Conservation (phyloP, 1,284 basidiomycete genomes). For the Puccinia coronata region DNA sequence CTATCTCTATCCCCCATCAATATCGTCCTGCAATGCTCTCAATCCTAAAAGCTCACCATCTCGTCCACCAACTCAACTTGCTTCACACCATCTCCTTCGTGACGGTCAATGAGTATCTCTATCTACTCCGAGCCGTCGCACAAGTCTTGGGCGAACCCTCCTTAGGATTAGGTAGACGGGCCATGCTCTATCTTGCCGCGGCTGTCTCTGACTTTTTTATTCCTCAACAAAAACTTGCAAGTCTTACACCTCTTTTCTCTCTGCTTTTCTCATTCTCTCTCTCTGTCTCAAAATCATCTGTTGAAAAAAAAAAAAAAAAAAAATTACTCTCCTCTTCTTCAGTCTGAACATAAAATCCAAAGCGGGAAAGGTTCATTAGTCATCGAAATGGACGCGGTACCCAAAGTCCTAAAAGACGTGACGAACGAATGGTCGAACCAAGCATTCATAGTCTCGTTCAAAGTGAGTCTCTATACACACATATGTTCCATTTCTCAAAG, state of each 20-base stretch:
- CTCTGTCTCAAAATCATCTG: not conserved
- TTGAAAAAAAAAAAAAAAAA: not conserved
- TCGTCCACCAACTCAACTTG: constrained; percentile 71
- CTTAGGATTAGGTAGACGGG: constrained; percentile 66
- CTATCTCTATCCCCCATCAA: constrained; percentile 61
- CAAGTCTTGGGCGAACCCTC: constrained; percentile 59
- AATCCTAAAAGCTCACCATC: constrained; percentile 79
- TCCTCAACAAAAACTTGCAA: constrained; percentile 80
- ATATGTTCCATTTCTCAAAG: too few species aligned
- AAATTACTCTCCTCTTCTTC: not conserved
- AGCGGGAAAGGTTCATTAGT: constrained; percentile 75
- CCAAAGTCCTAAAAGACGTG: constrained; percentile 88
- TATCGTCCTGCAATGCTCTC: constrained; percentile 69
- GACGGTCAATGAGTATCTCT: constrained; percentile 94
- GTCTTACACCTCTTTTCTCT: constrained; percentile 58
- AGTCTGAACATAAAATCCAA: constrained; percentile 98
- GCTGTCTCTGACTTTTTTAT: constrained; percentile 98
- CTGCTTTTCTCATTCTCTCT: not conserved
- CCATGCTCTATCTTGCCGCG: constrained; percentile 94
- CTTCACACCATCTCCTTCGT: constrained; percentile 87
- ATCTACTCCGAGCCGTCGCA: constrained; percentile 80
- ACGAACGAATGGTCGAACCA: constrained; percentile 90
- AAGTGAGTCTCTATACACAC: constrained; percentile 70
- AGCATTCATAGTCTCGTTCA: constrained; percentile 94
- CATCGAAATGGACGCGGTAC: constrained; percentile 98